Evolutionary conservation across 768 basidiomycete genomes (phyloP), one percentile per base, ranked within the genome.

Genomic region (Baorangia bicolor): DNA sequence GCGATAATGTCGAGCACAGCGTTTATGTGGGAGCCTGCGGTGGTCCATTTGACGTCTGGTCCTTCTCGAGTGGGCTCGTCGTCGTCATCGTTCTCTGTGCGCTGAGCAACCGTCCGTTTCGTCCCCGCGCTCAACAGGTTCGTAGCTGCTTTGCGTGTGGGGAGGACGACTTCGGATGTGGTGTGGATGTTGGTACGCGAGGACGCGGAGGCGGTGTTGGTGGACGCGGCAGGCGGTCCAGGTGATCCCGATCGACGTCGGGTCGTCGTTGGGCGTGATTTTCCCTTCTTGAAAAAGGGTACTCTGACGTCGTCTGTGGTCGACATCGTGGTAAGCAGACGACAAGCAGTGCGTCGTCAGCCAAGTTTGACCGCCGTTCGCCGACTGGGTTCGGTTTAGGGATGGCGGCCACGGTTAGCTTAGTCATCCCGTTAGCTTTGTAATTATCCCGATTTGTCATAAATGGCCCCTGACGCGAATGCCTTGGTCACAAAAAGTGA

Each of bases 211-310:
- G 66, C 55, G 23, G 70, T 21, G n/a, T 34, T 13, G 10, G 46
- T 43, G 13, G 61, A 56, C 6, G 55, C 59, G 2, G 65, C 61
- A 4, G 78, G 61, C n/a, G 89, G 88, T 0, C 33, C 51, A 48
- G 59, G 62, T 27, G 88, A 90, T 6, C 76, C 66, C 3, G 91
- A 92, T 25, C 94, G 82, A 64, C 89, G 88, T 35, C 95, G 83
- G 3, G 81, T 71, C 0, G 89, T 90, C 4, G 85, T 79, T 2
- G 94, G 94, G 2, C 93, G 81, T 4, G 86, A 79, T 62, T 87
- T 88, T 38, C 88, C 86, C 67, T 88, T 91, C 75, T 90, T 96
- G 76, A 96, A 92, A 75, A 97, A 94, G 4, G 92, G 86, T 0
- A 96, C 92, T 44, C 78, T 83, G 14, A 80, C 64, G 49, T 73